Evolutionary conservation across 1,284 basidiomycete genomes (phyloP).

Genomic region (Pseudozyma sp.): DNA sequence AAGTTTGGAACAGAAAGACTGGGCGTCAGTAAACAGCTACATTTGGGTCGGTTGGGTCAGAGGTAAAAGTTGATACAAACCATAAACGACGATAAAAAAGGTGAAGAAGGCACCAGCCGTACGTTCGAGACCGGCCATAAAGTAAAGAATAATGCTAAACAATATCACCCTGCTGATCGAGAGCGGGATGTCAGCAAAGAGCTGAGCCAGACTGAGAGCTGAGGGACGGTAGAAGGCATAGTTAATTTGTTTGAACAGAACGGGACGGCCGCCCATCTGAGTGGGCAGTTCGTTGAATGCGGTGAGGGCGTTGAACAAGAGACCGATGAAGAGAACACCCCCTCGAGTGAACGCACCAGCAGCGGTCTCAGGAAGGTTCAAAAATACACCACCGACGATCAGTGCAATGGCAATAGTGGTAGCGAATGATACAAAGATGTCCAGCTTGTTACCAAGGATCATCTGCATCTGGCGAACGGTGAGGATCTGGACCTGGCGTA

Average conservation of each 20-base stretch:
- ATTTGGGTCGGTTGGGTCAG: constrained; percentile 8
- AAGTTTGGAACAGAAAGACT: constrained; percentile 2
- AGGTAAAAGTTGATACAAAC: constrained; percentile 51
- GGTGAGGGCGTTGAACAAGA: constrained; percentile 69
- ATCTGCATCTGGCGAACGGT: too few relatives aligned
- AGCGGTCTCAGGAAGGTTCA: constrained; percentile 49
- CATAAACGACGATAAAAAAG: constrained; percentile 70
- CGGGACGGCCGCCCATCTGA: constrained; percentile 71
- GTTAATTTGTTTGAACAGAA: constrained; percentile 45
- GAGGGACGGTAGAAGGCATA: constrained; percentile 67
- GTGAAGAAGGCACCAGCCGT: constrained; percentile 68
- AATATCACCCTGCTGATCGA: constrained; percentile 68
- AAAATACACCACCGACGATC: constrained; percentile 56
- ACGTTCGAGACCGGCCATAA: constrained; percentile 46
- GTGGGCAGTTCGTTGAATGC: constrained; percentile 71
- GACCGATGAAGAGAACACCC: constrained; percentile 71
- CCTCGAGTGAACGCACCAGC: constrained; percentile 60
- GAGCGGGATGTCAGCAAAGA: constrained; percentile 69
- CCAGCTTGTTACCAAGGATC: constrained; percentile 1
- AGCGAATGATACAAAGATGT: constrained; percentile 55
- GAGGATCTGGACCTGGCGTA: not conserved
- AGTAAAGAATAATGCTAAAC: constrained; percentile 70
- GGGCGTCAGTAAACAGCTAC: too few relatives aligned
- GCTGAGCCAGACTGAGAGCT: constrained; percentile 52
- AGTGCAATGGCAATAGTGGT: constrained; percentile 61